These are phyloP conservation scores for Leccinum sublutescens DNA, from an alignment of 768 basidiomycete species.

Conservation along the genomic window DNA sequence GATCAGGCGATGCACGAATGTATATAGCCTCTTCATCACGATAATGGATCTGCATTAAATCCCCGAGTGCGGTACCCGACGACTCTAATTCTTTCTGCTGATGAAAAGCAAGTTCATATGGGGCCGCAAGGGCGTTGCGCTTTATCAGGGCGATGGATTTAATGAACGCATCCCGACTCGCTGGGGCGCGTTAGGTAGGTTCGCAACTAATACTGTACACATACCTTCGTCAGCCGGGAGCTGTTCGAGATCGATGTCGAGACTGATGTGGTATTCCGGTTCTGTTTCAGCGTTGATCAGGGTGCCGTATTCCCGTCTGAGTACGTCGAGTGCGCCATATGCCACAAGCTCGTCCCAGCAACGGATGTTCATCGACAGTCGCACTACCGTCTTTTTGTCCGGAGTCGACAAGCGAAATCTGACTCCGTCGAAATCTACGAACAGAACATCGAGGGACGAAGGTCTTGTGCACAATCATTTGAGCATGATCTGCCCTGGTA, in stretches of 20 bases:
- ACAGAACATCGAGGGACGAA: constrained; percentile 87
- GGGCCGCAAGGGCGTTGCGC: constrained; percentile 91
- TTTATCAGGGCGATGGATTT: constrained; percentile 83
- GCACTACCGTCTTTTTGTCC: constrained; percentile 73
- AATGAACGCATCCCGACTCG: constrained; percentile 76
- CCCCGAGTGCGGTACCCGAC: constrained; percentile 63
- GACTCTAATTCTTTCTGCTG: constrained; percentile 82
- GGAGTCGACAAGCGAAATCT: constrained; percentile 92
- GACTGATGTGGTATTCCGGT: constrained; percentile 84
- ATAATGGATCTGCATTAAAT: constrained; percentile 92
- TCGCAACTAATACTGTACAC: constrained; percentile 18
- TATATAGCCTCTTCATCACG: constrained; percentile 98
- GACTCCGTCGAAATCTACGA: constrained; percentile 97
- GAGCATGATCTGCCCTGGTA: constrained; percentile 4
- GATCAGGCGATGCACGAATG: constrained; percentile 88
- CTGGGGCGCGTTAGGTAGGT: constrained; percentile 40
- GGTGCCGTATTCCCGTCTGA: constrained; percentile 80
- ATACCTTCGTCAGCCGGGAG: constrained; percentile 78
- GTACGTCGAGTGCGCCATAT: constrained; percentile 80
- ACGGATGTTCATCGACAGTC: constrained; percentile 94
- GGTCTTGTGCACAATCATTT: constrained; percentile 55
- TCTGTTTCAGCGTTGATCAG: constrained; percentile 69
- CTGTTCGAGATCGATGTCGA: constrained; percentile 85
- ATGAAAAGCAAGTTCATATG: constrained; percentile 86
- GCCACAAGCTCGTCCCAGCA: constrained; percentile 93